Conservation (phyloP, 176 grass and related monocot genomes). For the Musa troglodytarum region DNA sequence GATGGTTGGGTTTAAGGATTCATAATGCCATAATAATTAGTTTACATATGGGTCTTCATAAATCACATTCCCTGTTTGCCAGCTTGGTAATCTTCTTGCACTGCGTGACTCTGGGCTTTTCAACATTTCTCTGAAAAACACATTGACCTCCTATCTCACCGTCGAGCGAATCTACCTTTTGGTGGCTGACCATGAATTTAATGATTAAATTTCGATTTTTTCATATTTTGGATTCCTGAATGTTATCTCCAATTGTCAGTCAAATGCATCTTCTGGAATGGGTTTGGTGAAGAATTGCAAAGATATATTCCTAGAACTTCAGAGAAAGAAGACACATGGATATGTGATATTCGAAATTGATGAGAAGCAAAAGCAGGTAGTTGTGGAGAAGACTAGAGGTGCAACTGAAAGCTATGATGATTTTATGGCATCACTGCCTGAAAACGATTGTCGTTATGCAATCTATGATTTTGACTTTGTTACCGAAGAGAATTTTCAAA, state of each 20-base stretch:
- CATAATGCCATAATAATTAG: no score
- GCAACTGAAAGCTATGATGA: constrained; percentile 93
- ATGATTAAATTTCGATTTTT: no score
- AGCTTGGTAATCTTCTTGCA: no score
- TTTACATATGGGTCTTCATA: no score
- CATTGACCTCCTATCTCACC: no score
- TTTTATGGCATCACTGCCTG: constrained; percentile 81
- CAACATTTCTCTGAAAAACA: no score
- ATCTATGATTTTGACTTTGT: constrained; percentile 97
- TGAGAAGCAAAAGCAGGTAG: constrained; percentile 76
- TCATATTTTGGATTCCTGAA: neutral
- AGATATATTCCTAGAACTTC: constrained; percentile 56
- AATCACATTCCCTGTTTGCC: no score
- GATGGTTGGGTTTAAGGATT: no score
- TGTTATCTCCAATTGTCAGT: constrained; percentile 21
- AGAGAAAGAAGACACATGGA: constrained; percentile 65
- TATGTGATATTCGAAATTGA: constrained; percentile 90
- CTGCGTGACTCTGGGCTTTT: no score
- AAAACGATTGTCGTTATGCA: constrained; percentile 91
- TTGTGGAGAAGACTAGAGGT: constrained; percentile 86
- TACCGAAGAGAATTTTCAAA: constrained; percentile 89
- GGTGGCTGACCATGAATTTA: no score
- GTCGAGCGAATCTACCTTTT: no score
- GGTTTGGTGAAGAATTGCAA: constrained; percentile 53
- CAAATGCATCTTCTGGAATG: constrained; percentile 80